A percentile compares a stretch with the other conserved stretches of the same genome.
phyloP scores from a whole-genome alignment of 192 early-diverging fungal species.

The Umbelopsis vinacea region DNA sequence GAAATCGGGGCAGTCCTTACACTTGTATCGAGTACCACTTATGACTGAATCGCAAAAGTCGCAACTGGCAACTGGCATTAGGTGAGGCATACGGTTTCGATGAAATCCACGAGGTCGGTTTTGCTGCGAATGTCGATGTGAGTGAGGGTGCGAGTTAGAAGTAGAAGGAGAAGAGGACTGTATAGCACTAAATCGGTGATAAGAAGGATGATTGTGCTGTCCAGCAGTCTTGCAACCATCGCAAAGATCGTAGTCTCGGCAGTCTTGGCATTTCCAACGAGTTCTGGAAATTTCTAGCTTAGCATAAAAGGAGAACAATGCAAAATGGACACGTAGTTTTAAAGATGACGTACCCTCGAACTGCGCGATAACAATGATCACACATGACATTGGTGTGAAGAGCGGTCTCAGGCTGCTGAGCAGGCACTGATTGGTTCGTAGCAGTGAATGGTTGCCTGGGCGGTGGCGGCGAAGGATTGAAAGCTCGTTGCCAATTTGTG shows the following conservation, averaged over 20 bases:
- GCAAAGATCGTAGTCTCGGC: slow-evolving; percentile 87
- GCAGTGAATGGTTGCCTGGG: not conserved
- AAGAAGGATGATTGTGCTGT: slow-evolving; percentile 3
- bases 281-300: slow-evolving; percentile 40
- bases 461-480: not conserved
- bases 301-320: slow-evolving; percentile 5
- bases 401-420: not conserved
- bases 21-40: slow-evolving; percentile 61
- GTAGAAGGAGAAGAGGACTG: not conserved
- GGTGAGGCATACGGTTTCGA: not conserved
- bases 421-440: not conserved
- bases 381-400: slow-evolving; percentile 19
- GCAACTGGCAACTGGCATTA: slow-evolving; percentile 35
- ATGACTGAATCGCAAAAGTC: slow-evolving; percentile 61
- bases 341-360: slow-evolving; percentile 15
- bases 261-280: slow-evolving; percentile 89
- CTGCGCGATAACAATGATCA: slow-evolving; percentile 23
- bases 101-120: not conserved
- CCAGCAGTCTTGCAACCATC: slow-evolving; percentile 79
- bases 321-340: not conserved
- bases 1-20: slow-evolving; percentile 56
- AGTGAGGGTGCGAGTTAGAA: not conserved
- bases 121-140: not conserved
- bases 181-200: not conserved
- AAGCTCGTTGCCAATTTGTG: not conserved